Evolutionary conservation across 2,329 filamentous ascomycete genomes (phyloP), one percentile per base, ranked within the genome.

Genomic region (Leptodontidium sp.): DNA sequence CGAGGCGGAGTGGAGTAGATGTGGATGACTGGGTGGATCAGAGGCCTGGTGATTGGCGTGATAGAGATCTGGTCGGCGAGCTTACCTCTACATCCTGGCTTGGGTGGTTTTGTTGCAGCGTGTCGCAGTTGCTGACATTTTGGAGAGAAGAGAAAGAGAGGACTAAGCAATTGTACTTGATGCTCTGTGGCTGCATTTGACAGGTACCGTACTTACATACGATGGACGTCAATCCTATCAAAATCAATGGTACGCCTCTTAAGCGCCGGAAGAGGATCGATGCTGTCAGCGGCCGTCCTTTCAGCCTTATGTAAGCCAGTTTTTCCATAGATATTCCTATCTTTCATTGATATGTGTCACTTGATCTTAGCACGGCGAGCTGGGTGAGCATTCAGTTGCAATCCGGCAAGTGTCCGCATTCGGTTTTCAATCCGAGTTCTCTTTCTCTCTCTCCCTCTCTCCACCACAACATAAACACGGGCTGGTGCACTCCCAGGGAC

Each of bases 51-150:
- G 45, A 62, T 62, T 62, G 59, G 59, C 59, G 43, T 49, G 59
- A 62, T 62, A 35, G 14, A 24, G 4, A 62, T 47, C 26, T 62
- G 43, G 59, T 62, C 59, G 59, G 59, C 59, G 59, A 62, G 59
- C 59, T 62, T 50, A 50, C 43, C n/a, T 21, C 3, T 50, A 5
- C n/a, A 5, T 5, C n/a, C 35, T 62, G 38, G 38, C 14, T 4
- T 43, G 43, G 9, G n/a, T 11, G 38, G 3, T 29, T 26, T 12
- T 6, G 38, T n/a, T 12, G 4, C 14, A 15, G 15, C 50, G 32
- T 32, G 58, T 21, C 15, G 12, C 8, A 24, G 17, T 14, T 24
- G 21, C 14, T 59, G 5, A 24, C 17, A 5, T 40, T 35, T 24
- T 58, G 38, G 4, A 45, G n/a, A 57, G 15, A 1, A 38, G 21